Evolutionary conservation across 306 rosid genomes (phyloP).

Genomic region (Vicia sativa): DNA sequence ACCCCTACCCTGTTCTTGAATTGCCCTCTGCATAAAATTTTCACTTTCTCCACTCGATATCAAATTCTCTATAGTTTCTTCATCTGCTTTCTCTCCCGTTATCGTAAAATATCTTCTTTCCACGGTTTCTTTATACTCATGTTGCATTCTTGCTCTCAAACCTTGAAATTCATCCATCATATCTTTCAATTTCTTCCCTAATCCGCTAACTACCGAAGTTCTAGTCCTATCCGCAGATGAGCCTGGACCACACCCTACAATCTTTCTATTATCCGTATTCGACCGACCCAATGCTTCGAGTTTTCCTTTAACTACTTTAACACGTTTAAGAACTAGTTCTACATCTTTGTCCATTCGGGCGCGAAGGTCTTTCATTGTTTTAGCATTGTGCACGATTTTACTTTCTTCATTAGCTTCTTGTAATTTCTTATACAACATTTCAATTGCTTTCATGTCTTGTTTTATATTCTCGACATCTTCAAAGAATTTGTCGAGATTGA

Average conservation of each 20-base stretch:
- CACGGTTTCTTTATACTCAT: constrained; percentile 81
- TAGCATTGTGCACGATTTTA: constrained; percentile 72
- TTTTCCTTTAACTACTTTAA: constrained; percentile 64
- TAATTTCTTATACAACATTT: constrained; percentile 59
- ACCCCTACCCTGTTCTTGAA: constrained; percentile 91
- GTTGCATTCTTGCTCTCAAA: constrained; percentile 59
- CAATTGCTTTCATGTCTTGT: constrained; percentile 70
- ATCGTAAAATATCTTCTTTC: constrained; percentile 83
- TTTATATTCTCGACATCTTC: constrained; percentile 83
- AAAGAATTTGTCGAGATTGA: constrained; percentile 79
- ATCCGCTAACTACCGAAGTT: constrained; percentile 79
- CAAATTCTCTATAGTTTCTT: constrained; percentile 77
- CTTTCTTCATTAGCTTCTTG: constrained; percentile 75
- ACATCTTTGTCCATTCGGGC: constrained; percentile 75
- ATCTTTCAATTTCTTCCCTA: constrained; percentile 82
- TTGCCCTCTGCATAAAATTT: constrained; percentile 81
- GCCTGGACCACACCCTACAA: constrained; percentile 82
- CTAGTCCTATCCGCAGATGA: constrained; percentile 86
- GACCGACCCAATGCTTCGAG: constrained; percentile 74
- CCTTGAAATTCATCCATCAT: constrained; percentile 82
- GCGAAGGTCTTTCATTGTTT: constrained; percentile 68
- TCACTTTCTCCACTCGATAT: constrained; percentile 88
- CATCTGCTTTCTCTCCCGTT: constrained; percentile 78
- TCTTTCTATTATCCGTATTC: constrained; percentile 57
- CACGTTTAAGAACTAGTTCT: constrained; percentile 61